phyloP scores from a whole-genome alignment of 306 rosid genomes.

The Cajanus cajan region DNA sequence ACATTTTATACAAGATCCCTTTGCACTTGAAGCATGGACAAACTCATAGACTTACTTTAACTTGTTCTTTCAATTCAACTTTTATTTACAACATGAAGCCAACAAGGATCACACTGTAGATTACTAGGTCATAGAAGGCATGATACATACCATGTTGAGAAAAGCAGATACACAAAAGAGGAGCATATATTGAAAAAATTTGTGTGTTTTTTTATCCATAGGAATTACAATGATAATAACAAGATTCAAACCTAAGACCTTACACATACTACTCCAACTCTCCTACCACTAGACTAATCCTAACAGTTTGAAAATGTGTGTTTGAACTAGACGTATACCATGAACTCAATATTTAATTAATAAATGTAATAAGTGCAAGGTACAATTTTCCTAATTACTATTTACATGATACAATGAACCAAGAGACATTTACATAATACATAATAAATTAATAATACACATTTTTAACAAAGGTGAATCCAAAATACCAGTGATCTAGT shows the following conservation, averaged over 20 bases:
- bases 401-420: background rate
- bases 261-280: too few relatives aligned
- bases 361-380: background rate
- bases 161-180: background rate
- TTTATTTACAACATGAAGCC: background rate
- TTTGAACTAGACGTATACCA: background rate
- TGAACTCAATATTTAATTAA: background rate
- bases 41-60: background rate
- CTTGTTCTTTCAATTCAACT: background rate
- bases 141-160: background rate
- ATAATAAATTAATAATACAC: background rate
- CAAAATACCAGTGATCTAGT: background rate
- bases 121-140: background rate
- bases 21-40: background rate
- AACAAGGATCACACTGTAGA: background rate
- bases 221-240: too few relatives aligned
- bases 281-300: too few relatives aligned
- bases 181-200: background rate
- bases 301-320: background rate
- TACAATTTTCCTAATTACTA: background rate
- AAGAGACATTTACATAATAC: background rate
- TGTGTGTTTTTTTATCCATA: too few relatives aligned
- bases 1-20: background rate
- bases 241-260: too few relatives aligned
- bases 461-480: background rate